Evolutionary conservation across 2,329 filamentous ascomycete genomes (phyloP), one percentile per base, ranked within the genome.

Genomic region (Nemania bipapillata): DNA sequence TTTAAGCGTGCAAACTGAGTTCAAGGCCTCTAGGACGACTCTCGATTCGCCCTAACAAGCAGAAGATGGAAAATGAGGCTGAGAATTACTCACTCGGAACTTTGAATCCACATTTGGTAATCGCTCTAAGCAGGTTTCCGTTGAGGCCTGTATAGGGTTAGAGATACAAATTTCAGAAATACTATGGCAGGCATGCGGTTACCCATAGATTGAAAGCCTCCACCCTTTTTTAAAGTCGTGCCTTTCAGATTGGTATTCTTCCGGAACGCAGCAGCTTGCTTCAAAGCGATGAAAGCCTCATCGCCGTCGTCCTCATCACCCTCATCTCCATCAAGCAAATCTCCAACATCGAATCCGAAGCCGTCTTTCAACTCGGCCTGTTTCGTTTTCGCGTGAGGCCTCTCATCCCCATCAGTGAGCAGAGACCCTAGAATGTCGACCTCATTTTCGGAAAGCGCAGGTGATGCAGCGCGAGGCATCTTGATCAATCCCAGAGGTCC

Each of bases 161-260:
- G 61, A 63, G 49, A 58, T 8, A 8, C 30, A 45, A 20, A 35
- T 8, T 9, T 35, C 17, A 17, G 30, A 49, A 28, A 24, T 45
- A 24, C 32, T 9, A 32, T 32, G 9, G 30, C 30, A 32, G 30
- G 7, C 20, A 81, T 32, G 53, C 24, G 45, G 24, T 62, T 66
- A 90, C 88, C 92, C 94, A 99, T 97, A 54, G 92, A 91, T 80
- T 99, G 96, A 78, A 99, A 99, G 60, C 95, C 96, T 76, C 96
- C 96, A 42, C 94, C 92, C 81, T 98, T 99, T 84, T 97, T 97
- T 35, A 93, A 92, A 2, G 90, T 91, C 71, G 92, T 92, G 22
- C 93, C 92, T 80, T 95, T 96, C 7, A 96, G 75, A 77, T 94
- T 96, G 9, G 91, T 87, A 0, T 89, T 84, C 78, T 97, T 98